Percentiles rank a stretch among this genome's conserved stretches.
Conservation (phyloP, 495 filamentous ascomycete species). For the Aspergillus cristatus region DNA sequence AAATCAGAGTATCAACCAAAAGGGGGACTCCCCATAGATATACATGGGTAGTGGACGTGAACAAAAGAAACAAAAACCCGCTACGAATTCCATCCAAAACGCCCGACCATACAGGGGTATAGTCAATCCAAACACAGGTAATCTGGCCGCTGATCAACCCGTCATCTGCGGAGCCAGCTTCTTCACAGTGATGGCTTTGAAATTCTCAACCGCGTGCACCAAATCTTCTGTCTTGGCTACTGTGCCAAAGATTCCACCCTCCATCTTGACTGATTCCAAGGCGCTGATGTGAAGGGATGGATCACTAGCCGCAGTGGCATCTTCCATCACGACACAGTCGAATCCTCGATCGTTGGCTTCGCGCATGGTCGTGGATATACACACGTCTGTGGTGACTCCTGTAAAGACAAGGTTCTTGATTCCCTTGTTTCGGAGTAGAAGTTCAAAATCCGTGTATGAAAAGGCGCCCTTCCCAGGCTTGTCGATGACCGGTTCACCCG, state of each 20-base stretch:
- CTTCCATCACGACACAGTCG: constrained; percentile 52
- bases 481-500: constrained; percentile 53
- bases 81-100: too few relatives aligned
- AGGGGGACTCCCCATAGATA: too few relatives aligned
- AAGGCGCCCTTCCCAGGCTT: constrained; percentile 64
- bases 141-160: constrained; percentile 3
- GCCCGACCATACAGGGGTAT: too few relatives aligned
- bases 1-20: too few relatives aligned
- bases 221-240: constrained; percentile 41
- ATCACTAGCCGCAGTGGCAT: constrained; percentile 44
- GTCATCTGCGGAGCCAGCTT: constrained; percentile 37
- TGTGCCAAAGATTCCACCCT: constrained; percentile 52
- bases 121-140: too few relatives aligned
- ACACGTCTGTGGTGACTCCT: constrained; percentile 64
- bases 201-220: constrained; percentile 36
- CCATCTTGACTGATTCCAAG: constrained; percentile 44
- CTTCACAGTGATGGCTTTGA: constrained; percentile 35
- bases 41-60: too few relatives aligned
- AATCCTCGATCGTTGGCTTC: constrained; percentile 69
- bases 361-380: constrained; percentile 58
- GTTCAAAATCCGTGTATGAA: constrained; percentile 53
- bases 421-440: constrained; percentile 49
- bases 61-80: too few relatives aligned
- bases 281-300: constrained; percentile 39
- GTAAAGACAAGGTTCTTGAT: constrained; percentile 58